These are phyloP conservation scores for Puccinia horiana DNA, from an alignment of 1,284 basidiomycete genomes.

Conservation along the genomic window DNA sequence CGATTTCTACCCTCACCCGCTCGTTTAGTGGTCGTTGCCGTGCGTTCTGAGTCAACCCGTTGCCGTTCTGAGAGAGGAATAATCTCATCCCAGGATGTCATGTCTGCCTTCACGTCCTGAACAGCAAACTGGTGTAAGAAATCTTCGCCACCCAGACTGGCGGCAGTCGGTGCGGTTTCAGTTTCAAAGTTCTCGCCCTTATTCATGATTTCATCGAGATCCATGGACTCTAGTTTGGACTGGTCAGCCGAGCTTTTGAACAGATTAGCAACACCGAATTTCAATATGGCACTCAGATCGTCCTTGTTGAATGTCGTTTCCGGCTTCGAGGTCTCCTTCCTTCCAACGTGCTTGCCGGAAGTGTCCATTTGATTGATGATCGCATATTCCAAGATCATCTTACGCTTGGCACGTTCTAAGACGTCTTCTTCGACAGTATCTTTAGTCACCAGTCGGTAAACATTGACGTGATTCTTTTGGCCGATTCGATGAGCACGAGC, in stretches of 20 bases:
- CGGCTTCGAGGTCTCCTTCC: conserved; percentile 73
- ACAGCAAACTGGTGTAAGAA: conserved; percentile 95
- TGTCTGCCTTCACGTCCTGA: conserved; percentile 96
- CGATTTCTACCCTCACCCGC: conserved; percentile 63
- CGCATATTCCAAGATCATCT: conserved; percentile 99
- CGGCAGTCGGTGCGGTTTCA: conserved; percentile 66
- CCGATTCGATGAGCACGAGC: conserved; percentile 95
- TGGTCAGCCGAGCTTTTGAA: conserved; percentile 98
- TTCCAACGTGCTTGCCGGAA: conserved; percentile 87
- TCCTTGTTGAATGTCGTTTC: conserved; percentile 88
- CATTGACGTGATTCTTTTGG: conserved; percentile 95
- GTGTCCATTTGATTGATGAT: conserved; percentile 99
- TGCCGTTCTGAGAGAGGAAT: conserved; percentile 91
- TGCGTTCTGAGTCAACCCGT: conserved; percentile 67
- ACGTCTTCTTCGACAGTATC: conserved; percentile 99
- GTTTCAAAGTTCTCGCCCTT: conserved; percentile 98
- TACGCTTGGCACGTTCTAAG: conserved; percentile 94
- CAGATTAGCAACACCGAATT: conserved; percentile 98
- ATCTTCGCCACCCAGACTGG: conserved; percentile 91
- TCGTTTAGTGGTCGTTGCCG: conserved; percentile 64
- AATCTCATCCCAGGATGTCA: conserved; percentile 94
- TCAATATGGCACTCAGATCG: conserved; percentile 95
- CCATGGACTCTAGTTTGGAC: conserved; percentile 98
- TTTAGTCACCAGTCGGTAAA: conserved; percentile 95
- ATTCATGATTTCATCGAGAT: conserved; percentile 95